Evolutionary conservation across 2,329 filamentous ascomycete species (phyloP).

Genomic region (Ciborinia camelliae): DNA sequence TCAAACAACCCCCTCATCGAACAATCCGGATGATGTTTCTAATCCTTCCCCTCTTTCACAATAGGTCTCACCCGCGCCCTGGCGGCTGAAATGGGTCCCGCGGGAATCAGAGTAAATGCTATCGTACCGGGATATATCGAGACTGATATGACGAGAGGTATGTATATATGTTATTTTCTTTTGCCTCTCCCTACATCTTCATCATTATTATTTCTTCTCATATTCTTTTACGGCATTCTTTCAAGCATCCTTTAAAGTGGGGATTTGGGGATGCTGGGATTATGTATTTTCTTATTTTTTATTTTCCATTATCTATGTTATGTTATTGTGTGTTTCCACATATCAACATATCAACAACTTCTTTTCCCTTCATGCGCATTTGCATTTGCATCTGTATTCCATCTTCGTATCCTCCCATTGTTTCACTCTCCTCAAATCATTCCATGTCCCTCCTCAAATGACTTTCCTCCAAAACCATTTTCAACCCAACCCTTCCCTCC

Average conservation of each 20-base stretch:
- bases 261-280: too few species aligned
- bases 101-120: slow-evolving; percentile 71
- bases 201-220: too few species aligned
- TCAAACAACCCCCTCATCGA: too few species aligned
- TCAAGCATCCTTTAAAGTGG: too few species aligned
- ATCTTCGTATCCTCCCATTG: background rate
- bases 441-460: background rate
- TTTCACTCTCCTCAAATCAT: background rate
- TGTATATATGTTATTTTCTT: slow-evolving; percentile 15
- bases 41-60: too few species aligned
- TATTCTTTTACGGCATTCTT: too few species aligned
- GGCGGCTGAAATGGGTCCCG: slow-evolving; percentile 57
- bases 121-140: slow-evolving; percentile 80
- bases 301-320: background rate
- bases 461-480: too few species aligned
- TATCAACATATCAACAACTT: background rate
- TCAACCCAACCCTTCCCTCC: background rate
- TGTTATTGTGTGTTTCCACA: background rate
- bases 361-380: background rate
- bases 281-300: background rate
- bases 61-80: slow-evolving; percentile 66
- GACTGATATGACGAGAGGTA: slow-evolving; percentile 75
- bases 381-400: background rate
- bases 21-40: too few species aligned
- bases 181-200: background rate